Conservation (phyloP, 2,329 filamentous ascomycete species). For the Fusarium transvaalense region DNA sequence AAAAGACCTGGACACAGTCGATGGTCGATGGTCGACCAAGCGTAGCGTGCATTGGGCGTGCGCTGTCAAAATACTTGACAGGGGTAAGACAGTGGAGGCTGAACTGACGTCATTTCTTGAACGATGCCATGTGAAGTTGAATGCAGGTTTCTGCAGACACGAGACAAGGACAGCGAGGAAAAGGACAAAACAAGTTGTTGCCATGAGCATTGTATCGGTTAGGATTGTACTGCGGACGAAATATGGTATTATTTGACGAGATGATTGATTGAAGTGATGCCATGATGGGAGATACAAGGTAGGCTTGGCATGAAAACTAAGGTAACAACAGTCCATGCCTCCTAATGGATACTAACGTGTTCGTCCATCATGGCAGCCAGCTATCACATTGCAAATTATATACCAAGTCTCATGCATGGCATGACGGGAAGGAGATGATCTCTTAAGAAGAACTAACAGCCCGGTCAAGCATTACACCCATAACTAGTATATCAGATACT, state of each 20-base stretch:
- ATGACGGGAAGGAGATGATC: no score
- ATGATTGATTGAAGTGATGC: conserved; percentile 11
- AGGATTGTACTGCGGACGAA: conserved; percentile 3
- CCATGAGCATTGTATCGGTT: conserved; percentile 8
- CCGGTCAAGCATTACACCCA: no score
- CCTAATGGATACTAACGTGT: background rate
- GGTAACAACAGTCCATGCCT: no score
- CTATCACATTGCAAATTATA: background rate
- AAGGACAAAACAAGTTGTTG: conserved; percentile 2
- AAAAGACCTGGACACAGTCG: background rate
- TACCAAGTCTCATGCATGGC: no score
- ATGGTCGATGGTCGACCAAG: background rate
- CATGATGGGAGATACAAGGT: conserved; percentile 18
- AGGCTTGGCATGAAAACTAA: conserved; percentile 21
- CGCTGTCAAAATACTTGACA: conserved; percentile 31
- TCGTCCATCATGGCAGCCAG: conserved; percentile 6
- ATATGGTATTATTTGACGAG: background rate
- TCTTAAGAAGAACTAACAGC: no score
- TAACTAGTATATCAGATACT: background rate
- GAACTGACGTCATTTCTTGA: conserved; percentile 35
- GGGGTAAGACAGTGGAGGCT: conserved; percentile 30
- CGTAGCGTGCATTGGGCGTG: conserved; percentile 22
- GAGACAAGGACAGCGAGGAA: conserved; percentile 11
- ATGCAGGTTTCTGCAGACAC: conserved; percentile 22
- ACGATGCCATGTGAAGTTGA: conserved; percentile 19